phyloP scores from a whole-genome alignment of 2,329 filamentous ascomycete species.

The Neopestalotiopsis sp. region DNA sequence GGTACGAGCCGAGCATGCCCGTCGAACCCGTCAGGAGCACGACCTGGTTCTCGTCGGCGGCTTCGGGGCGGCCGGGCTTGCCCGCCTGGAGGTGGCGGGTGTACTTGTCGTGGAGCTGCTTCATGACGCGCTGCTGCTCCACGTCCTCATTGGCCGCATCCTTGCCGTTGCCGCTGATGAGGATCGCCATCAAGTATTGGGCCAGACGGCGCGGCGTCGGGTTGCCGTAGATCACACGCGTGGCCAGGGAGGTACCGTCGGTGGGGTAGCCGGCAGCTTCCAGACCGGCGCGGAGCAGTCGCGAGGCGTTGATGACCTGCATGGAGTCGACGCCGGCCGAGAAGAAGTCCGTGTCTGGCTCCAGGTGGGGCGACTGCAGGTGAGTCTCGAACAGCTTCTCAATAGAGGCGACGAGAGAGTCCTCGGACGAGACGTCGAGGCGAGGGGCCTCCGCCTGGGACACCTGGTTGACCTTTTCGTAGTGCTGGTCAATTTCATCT shows the following conservation, averaged over 20 bases:
- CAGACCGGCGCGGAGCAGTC: slow-evolving; percentile 43
- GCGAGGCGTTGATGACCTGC: slow-evolving; percentile 44
- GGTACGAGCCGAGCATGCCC: slow-evolving; percentile 54
- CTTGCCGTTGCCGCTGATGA: slow-evolving; percentile 5
- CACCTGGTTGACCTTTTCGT: slow-evolving; percentile 32
- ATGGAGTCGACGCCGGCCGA: slow-evolving; percentile 44
- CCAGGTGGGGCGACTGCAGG: slow-evolving; percentile 34
- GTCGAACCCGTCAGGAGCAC: slow-evolving; percentile 55
- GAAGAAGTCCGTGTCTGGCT: slow-evolving; percentile 44
- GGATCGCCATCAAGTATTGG: slow-evolving; percentile 32
- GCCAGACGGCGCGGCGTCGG: slow-evolving; percentile 43
- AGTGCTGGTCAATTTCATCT: slow-evolving; percentile 49
- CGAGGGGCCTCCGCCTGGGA: slow-evolving; percentile 27
- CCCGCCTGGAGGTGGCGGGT: slow-evolving; percentile 32
- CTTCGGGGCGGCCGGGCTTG: slow-evolving; percentile 28
- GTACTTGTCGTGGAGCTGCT: slow-evolving; percentile 32
- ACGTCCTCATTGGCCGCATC: slow-evolving; percentile 8
- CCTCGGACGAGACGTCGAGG: slow-evolving; percentile 37
- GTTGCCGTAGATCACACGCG: slow-evolving; percentile 46
- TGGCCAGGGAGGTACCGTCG: slow-evolving; percentile 41
- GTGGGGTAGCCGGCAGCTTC: slow-evolving; percentile 37
- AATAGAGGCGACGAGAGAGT: slow-evolving; percentile 37
- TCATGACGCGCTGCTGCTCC: slow-evolving; percentile 21
- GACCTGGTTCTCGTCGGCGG: slow-evolving; percentile 27
- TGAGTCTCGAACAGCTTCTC: slow-evolving; percentile 34